phyloP scores from a whole-genome alignment of 495 filamentous ascomycete species.

The Penicillium bialowiezense region DNA sequence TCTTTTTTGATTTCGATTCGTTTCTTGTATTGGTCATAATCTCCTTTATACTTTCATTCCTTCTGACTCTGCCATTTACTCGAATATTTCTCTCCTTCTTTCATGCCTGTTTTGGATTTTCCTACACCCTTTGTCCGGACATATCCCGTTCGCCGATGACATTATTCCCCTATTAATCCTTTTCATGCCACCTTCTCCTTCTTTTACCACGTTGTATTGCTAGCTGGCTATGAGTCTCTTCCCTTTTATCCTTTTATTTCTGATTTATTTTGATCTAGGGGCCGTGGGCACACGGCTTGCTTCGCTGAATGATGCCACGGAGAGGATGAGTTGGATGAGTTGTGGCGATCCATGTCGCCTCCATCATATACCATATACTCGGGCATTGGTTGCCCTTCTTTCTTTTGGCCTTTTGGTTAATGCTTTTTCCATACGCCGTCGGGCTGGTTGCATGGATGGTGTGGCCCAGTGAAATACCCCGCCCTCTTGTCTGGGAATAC shows the following conservation, averaged over 20 bases:
- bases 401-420: constrained; percentile 12
- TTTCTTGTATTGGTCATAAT: constrained; percentile 36
- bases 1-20: constrained; percentile 23
- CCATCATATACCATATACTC: neutral
- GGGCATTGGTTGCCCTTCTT: neutral
- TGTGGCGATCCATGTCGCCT: neutral
- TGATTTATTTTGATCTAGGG: constrained; percentile 5
- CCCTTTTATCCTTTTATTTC: constrained; percentile 16
- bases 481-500: constrained; percentile 15
- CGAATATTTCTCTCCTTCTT: constrained; percentile 28
- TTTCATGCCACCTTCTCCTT: constrained; percentile 29
- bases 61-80: constrained; percentile 20
- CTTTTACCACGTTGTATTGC: constrained; percentile 42
- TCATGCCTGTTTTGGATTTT: constrained; percentile 19
- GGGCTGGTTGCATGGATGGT: constrained; percentile 20
- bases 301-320: constrained; percentile 5
- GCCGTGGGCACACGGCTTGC: constrained; percentile 7
- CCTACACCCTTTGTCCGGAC: constrained; percentile 19
- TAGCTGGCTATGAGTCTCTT: constrained; percentile 41
- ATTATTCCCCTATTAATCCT: constrained; percentile 28
- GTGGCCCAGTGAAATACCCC: constrained; percentile 20
- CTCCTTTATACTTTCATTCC: constrained; percentile 16
- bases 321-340: constrained; percentile 3
- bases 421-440: constrained; percentile 7
- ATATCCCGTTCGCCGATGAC: constrained; percentile 20